Percentiles rank a stretch among this genome's conserved stretches.
phyloP scores from a whole-genome alignment of 768 basidiomycete species.

The Ramaria sp. region DNA sequence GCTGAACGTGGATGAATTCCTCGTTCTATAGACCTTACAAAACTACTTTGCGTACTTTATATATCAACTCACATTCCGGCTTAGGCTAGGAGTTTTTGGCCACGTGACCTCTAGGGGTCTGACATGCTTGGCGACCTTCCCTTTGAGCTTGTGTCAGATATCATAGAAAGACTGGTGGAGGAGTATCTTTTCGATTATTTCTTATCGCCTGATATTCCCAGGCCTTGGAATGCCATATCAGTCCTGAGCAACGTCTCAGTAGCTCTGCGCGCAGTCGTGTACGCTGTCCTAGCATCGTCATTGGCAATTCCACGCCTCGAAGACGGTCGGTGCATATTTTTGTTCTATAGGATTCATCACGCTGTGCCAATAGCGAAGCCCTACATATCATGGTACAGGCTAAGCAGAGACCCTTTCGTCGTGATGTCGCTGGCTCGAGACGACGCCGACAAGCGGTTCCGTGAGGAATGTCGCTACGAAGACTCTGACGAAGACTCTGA shows the following conservation, averaged over 20 bases:
- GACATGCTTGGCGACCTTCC: background rate
- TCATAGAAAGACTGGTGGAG: background rate
- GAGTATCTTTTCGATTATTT: background rate
- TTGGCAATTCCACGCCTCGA: background rate
- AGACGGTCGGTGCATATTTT: background rate
- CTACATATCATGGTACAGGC: background rate
- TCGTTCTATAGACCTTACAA: conserved; percentile 18
- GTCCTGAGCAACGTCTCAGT: background rate
- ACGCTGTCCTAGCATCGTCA: background rate
- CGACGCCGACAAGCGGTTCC: background rate
- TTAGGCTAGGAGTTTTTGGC: too few relatives aligned
- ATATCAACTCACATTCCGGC: too few relatives aligned
- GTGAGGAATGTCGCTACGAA: background rate
- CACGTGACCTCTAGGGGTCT: background rate
- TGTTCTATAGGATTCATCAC: background rate
- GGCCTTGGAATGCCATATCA: background rate
- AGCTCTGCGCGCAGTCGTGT: background rate
- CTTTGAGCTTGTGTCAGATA: background rate
- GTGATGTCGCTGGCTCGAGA: background rate
- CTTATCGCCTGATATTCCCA: background rate
- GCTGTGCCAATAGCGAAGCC: background rate
- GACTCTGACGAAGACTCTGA: background rate
- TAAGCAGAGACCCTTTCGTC: background rate
- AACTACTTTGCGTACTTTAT: too few relatives aligned
- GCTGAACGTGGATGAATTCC: conserved; percentile 38